Percentiles rank a stretch among this genome's conserved stretches.
Conservation (phyloP, 2,329 filamentous ascomycete species). For the Pseudogymnoascus sp. region DNA sequence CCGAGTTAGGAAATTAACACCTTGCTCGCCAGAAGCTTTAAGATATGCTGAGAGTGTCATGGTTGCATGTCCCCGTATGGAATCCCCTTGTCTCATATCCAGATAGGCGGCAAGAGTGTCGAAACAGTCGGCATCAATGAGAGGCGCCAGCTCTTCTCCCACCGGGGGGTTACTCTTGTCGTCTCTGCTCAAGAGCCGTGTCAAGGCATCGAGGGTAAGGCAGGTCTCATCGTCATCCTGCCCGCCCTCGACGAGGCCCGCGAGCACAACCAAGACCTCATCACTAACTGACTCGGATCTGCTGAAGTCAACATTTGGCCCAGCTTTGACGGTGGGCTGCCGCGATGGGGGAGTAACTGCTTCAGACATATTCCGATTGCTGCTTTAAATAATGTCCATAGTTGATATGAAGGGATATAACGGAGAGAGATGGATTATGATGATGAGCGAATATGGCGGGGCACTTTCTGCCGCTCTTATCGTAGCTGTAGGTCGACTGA, state of each 20-base stretch:
- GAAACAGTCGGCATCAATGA: constrained; percentile 68
- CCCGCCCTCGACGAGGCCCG: constrained; percentile 83
- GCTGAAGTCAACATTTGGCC: constrained; percentile 9
- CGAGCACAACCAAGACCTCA: constrained; percentile 49
- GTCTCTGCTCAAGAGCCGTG: constrained; percentile 53
- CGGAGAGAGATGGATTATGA: background rate
- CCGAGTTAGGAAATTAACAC: constrained; percentile 60
- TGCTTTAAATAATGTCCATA: constrained; percentile 3
- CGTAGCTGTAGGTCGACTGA: background rate
- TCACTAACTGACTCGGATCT: constrained; percentile 54
- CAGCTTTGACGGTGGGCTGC: constrained; percentile 17
- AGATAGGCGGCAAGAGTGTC: constrained; percentile 82
- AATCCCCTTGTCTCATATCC: constrained; percentile 70
- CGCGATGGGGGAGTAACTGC: background rate
- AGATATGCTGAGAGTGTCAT: constrained; percentile 78
- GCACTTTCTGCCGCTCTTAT: constrained; percentile 7
- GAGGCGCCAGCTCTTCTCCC: constrained; percentile 45
- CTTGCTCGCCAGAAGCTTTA: constrained; percentile 65
- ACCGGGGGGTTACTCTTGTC: constrained; percentile 23
- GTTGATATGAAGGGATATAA: background rate
- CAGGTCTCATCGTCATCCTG: constrained; percentile 71
- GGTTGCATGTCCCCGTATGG: constrained; percentile 73
- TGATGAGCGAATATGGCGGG: constrained; percentile 8
- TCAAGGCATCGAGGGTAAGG: constrained; percentile 49
- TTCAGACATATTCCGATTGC: constrained; percentile 6